phyloP scores from a whole-genome alignment of 805 yeast species.

The Blastobotrys attinorum region DNA sequence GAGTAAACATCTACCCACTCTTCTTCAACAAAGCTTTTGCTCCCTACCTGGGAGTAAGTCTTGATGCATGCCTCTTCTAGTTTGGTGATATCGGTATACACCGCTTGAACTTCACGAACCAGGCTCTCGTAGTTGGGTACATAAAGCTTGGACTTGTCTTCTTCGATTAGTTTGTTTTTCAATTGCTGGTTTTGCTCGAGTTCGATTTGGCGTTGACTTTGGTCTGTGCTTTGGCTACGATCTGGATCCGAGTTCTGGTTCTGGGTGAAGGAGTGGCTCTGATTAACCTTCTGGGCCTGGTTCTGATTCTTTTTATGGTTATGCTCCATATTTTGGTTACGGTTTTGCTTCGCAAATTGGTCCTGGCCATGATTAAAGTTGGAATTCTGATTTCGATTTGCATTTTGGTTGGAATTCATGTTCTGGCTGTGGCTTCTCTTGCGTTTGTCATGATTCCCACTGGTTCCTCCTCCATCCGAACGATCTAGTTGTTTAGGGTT shows the following conservation, averaged over 20 bases:
- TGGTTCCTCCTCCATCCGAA: neutral
- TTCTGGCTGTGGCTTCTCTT: neutral
- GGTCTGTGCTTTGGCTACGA: no score
- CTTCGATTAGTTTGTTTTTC: no score
- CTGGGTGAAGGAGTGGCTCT: no score
- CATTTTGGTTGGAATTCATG: neutral
- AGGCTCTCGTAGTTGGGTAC: constrained; percentile 1
- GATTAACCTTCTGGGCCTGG: no score
- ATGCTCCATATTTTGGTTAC: no score
- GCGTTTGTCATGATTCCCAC: neutral
- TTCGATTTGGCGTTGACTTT: no score
- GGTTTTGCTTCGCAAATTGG: no score
- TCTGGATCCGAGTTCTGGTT: no score
- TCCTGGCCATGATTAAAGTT: no score
- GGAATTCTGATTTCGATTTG: no score
- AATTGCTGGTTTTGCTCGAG: no score
- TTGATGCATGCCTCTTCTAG: constrained; percentile 13
- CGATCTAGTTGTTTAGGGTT: constrained; percentile 6
- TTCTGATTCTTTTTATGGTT: no score
- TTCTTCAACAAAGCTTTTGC: constrained; percentile 1
- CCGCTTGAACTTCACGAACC: constrained; percentile 12
- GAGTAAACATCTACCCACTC: constrained; percentile 11
- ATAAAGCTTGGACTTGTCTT: neutral
- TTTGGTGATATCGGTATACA: constrained; percentile 17
- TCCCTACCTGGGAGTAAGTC: constrained; percentile 4